Conservation (phyloP, 345 rosid genomes). For the Noccaea caerulescens region DNA sequence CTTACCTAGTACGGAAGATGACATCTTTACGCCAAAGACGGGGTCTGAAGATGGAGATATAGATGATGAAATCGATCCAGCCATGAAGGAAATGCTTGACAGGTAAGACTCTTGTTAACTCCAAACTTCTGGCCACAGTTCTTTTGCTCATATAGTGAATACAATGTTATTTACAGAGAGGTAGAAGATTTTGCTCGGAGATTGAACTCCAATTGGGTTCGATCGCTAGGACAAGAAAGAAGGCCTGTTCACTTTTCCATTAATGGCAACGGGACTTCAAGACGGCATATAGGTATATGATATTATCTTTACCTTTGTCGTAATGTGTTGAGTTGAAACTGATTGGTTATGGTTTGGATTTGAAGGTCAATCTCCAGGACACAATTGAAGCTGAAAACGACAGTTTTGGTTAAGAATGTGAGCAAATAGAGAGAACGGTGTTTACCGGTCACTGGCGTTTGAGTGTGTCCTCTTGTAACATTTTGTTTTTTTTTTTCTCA, state of each 20-base stretch:
- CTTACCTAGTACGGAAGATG: slow-evolving; percentile 48
- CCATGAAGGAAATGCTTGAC: slow-evolving; percentile 76
- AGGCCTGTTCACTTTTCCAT: slow-evolving; percentile 52
- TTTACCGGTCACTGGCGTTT: slow-evolving; percentile 20
- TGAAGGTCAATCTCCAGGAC: slow-evolving; percentile 34
- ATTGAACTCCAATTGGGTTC: slow-evolving; percentile 78
- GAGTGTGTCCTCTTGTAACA: slow-evolving; percentile 24
- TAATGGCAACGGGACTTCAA: slow-evolving; percentile 58
- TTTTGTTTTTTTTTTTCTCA: slow-evolving; percentile 12
- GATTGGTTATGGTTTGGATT: slow-evolving; percentile 20
- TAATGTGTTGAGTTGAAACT: slow-evolving; percentile 27
- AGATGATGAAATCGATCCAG: slow-evolving; percentile 90
- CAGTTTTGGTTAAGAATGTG: slow-evolving; percentile 32
- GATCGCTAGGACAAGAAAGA: slow-evolving; percentile 62
- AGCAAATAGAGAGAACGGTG: slow-evolving; percentile 26
- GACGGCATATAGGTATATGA: slow-evolving; percentile 55
- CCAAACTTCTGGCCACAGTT: neutral
- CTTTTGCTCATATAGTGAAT: slow-evolving; percentile 16
- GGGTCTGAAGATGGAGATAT: slow-evolving; percentile 64
- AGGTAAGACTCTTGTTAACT: slow-evolving; percentile 51
- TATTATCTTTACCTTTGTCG: slow-evolving; percentile 27
- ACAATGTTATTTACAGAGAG: slow-evolving; percentile 54
- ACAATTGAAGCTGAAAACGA: slow-evolving; percentile 15
- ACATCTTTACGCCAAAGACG: slow-evolving; percentile 48
- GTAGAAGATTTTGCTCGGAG: slow-evolving; percentile 93